These are phyloP conservation scores for Solanum virginianum DNA, from an alignment of 257 asterid species.

Conservation along the genomic window DNA sequence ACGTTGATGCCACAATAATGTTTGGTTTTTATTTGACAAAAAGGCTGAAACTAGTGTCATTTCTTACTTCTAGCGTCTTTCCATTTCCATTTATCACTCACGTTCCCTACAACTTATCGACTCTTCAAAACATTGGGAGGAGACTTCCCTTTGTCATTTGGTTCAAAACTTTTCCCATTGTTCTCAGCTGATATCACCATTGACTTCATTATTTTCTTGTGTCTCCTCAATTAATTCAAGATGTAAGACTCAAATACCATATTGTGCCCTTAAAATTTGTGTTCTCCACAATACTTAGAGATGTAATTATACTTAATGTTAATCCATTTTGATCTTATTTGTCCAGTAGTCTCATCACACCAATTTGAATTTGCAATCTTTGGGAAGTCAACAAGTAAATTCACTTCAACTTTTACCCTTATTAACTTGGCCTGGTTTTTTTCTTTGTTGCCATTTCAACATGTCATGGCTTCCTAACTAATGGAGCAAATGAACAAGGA, in stretches of 20 bases:
- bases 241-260: background rate
- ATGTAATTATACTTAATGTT: background rate
- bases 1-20: no score
- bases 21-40: no score
- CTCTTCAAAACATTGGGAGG: background rate
- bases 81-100: background rate
- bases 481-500: background rate
- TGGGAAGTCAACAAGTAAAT: background rate
- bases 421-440: background rate
- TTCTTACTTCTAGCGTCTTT: background rate
- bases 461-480: no score
- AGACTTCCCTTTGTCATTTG: background rate
- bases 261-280: background rate
- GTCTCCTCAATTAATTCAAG: background rate
- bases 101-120: background rate
- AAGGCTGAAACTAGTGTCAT: background rate
- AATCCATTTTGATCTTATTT: background rate
- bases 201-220: background rate
- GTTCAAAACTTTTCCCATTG: background rate
- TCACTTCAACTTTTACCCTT: background rate
- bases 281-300: background rate
- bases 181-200: background rate
- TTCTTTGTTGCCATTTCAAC: no score
- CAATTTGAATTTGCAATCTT: background rate
- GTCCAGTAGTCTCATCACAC: background rate